Base-by-base conservation (phyloP, 495 filamentous ascomycete species). In the Podospora fimiseda region DNA sequence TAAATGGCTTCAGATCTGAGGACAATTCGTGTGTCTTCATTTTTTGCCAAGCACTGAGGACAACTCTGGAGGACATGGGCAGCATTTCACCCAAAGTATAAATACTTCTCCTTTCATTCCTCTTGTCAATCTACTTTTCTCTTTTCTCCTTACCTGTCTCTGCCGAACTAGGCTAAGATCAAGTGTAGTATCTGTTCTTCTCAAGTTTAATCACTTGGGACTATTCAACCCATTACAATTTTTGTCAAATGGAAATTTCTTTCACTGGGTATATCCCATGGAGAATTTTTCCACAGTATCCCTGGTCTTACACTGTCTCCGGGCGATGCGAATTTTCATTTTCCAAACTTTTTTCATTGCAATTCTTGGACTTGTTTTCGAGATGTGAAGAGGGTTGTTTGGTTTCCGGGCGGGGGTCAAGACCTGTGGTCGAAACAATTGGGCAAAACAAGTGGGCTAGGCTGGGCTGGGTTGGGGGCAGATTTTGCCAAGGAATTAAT, bases 181-280 rank as follows among this genome's bases (percentile, higher is more conserved):
- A 90, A 89, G 87, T 92, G 86, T 92, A 90, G 88, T 90, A 91
- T 91, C 88, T 93, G 87, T 91, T 93, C 87, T 93, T 89, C 87
- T 89, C 85, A n/a, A 90, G 86, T 89, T 88, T 89, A 88, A 88
- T 78, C 72, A 74, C 77, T n/a, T 80, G 77, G 77, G n/a, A 37
- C 20, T 39, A n/a, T 37, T 43, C n/a, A 41, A 47, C 39, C 19
- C 3, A 16, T 38, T 52, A 39, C 16, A 48, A 57, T 52, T 57
- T 49, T 55, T 57, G 37, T 36, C 20, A 3, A 22, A n/a, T n/a
- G 49, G 43, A 7, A 9, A 20, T 15, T 18, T 13, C 2, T 16
- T 33, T 50, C 50, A 24, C 41, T 53, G 45, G 55, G 45, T 39
- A n/a, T 40, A 42, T 38, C 21, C 27, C 38, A 45, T 33, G 40